phyloP scores from a whole-genome alignment of 495 filamentous ascomycete genomes.

The Pseudoneurospora amorphoporcata region DNA sequence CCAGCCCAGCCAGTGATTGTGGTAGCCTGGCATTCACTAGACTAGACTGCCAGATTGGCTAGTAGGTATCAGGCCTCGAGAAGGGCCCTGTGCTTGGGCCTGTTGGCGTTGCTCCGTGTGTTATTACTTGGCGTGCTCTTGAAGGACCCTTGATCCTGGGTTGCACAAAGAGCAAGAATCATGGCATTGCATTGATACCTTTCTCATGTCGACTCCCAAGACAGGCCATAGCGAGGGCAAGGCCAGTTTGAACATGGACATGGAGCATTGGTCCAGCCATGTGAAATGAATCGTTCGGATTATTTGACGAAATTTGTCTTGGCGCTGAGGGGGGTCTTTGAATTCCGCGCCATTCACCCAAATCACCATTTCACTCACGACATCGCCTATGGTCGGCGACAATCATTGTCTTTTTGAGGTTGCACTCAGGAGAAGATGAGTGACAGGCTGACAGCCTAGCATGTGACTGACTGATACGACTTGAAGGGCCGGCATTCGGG shows the following conservation, averaged over 20 bases:
- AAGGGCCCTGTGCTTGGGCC: not conserved
- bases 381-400: not conserved
- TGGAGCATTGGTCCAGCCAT: not conserved
- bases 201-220: not conserved
- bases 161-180: not conserved
- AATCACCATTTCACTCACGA: not conserved
- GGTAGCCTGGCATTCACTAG: not conserved
- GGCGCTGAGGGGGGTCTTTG: not conserved
- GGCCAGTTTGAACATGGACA: not conserved
- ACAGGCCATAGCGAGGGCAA: not conserved
- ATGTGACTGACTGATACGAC: not conserved
- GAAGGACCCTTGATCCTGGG: not conserved
- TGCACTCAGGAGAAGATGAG: not conserved
- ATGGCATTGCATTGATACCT: not conserved
- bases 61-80: not conserved
- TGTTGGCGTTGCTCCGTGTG: not conserved
- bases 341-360: not conserved
- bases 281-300: not conserved
- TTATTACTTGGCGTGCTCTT: not conserved
- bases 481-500: not conserved
- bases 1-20: not conserved
- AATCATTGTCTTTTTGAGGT: not conserved
- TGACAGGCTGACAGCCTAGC: not conserved
- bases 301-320: not conserved
- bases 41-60: not conserved